Base-by-base conservation (phyloP, 2,329 filamentous ascomycete species). In the Fusarium compactum region DNA sequence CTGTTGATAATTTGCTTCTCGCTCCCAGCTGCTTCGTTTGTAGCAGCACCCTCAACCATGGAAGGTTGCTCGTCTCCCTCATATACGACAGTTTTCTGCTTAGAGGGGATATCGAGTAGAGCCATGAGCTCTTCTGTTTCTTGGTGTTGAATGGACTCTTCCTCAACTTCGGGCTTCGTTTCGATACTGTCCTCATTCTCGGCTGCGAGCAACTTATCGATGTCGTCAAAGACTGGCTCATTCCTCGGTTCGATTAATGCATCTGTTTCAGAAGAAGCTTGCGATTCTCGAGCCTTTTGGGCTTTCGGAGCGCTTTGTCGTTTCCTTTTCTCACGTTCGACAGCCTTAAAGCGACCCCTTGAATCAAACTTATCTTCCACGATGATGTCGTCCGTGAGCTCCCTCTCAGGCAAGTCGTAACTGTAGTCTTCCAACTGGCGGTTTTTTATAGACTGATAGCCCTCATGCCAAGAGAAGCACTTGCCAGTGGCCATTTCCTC, bases 381-480 rank as follows among this genome's bases (percentile, higher is more conserved):
- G 20, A 73, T 59, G 22, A 76, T 68, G 25, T 72, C 74, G n/a
- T 76, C 73, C 8, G 65, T 64, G 6, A 74, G 65, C 22, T 66
- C 61, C 25, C 73, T 64, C 9, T 74, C 76, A 25, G 75, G 71
- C 47, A 77, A 66, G 54, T 78, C 64, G 60, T 73, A 71, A 43
- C 61, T 75, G 48, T 74, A 74, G 48, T 76, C 70, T 29, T 79
- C 77, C 7, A 67, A 66, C 27, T 73, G 71, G 3, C 69, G 70
- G 29, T 69, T 62, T 66, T 75, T 74, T 64, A 78, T 71, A 11
- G 73, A 65, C 47, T 70, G 65, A 64, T 76, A 62, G n/a, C 79
- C 79, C 20, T 77, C 69, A n/a, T 74, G 59, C 80, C 80, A 82
- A 2, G 80, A 76, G 65, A 81, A 81, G 52, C 74, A 73, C 32